Evolutionary conservation across 2,329 filamentous ascomycete species (phyloP).

Genomic region (Epichloe brachyelytri): DNA sequence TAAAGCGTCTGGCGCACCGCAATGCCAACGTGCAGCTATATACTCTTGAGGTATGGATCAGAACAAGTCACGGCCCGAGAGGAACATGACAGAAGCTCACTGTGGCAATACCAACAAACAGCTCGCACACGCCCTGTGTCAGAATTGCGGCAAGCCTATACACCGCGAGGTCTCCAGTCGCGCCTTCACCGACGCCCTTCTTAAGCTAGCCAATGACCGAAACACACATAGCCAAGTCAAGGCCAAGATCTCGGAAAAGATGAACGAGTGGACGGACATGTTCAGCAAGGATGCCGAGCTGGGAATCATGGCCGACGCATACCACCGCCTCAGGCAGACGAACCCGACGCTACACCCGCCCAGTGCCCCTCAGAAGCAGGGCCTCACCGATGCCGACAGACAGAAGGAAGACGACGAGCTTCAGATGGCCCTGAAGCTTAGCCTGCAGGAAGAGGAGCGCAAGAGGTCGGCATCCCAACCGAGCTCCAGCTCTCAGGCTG

Average conservation of each 20-base stretch:
- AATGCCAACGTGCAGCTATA: constrained; percentile 96
- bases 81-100: background rate
- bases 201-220: constrained; percentile 82
- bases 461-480: constrained; percentile 35
- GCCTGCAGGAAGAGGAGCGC: constrained; percentile 72
- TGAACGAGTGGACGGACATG: constrained; percentile 95
- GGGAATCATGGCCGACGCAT: constrained; percentile 95
- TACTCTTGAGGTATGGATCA: constrained; percentile 59
- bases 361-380: constrained; percentile 84
- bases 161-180: constrained; percentile 83
- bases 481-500: constrained; percentile 18
- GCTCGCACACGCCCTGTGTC: constrained; percentile 81
- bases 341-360: constrained; percentile 86
- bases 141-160: constrained; percentile 79
- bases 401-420: constrained; percentile 95
- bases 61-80: background rate
- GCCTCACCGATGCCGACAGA: constrained; percentile 78
- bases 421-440: constrained; percentile 88
- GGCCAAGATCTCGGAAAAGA: constrained; percentile 89
- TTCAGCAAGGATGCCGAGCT: constrained; percentile 80
- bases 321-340: constrained; percentile 67
- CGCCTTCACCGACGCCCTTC: constrained; percentile 85
- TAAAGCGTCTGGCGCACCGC: constrained; percentile 81
- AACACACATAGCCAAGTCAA: constrained; percentile 97
- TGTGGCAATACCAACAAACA: background rate